Evolutionary conservation across 1,139 yeast genomes (phyloP).

Genomic region (Nakaseomyces sp.): DNA sequence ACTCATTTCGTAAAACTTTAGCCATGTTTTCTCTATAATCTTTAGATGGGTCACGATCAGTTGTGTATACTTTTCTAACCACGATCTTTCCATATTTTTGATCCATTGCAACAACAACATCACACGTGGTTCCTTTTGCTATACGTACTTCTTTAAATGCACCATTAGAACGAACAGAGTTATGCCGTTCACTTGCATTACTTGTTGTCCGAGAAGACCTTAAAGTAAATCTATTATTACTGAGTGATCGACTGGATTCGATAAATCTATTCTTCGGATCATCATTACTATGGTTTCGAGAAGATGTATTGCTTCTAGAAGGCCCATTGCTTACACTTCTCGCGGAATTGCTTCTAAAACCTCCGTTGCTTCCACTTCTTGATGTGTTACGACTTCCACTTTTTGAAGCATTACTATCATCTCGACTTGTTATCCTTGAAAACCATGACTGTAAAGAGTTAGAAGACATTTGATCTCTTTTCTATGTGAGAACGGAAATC

Average conservation of each 20-base stretch:
- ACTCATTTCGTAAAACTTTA: neutral
- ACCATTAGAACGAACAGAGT: neutral
- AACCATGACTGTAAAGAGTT: neutral
- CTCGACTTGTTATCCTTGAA: neutral
- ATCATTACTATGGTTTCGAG: too few relatives aligned
- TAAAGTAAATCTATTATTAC: neutral
- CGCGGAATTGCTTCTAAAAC: too few relatives aligned
- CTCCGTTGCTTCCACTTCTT: neutral
- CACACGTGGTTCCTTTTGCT: slow-evolving; percentile 2
- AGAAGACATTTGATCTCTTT: neutral
- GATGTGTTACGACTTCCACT: too few relatives aligned
- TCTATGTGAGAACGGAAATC: too few relatives aligned
- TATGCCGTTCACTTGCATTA: neutral
- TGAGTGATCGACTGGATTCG: neutral
- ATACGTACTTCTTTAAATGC: neutral
- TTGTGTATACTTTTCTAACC: neutral
- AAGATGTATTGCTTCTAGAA: too few relatives aligned
- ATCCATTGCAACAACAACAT: neutral
- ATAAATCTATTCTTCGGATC: neutral
- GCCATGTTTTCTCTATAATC: slow-evolving; percentile 3
- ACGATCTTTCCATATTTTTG: neutral
- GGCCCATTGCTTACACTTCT: too few relatives aligned
- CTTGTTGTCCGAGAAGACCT: neutral
- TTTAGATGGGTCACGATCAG: slow-evolving; percentile 4
- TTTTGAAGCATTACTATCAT: too few relatives aligned